Evolutionary conservation across 2,329 filamentous ascomycete species (phyloP).

Genomic region (Nothophaeocryptopus gaeumannii): DNA sequence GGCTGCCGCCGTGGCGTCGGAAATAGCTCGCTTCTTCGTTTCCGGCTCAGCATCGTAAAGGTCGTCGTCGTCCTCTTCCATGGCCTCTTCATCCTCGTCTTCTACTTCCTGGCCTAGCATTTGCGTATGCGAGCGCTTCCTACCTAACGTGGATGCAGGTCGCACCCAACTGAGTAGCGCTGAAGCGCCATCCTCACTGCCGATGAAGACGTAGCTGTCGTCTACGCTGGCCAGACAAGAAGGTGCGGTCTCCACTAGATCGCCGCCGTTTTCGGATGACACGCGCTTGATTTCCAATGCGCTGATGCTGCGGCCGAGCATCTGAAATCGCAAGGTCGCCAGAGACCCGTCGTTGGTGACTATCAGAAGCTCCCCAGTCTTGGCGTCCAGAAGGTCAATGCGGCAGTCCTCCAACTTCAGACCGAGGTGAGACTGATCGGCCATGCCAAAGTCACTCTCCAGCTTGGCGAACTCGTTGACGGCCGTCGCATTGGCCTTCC

Average conservation of each 20-base stretch:
- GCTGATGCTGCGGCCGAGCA: slow-evolving; percentile 89
- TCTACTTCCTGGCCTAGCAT: slow-evolving; percentile 52
- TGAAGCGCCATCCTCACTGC: slow-evolving; percentile 80
- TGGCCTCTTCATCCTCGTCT: slow-evolving; percentile 54
- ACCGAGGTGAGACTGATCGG: slow-evolving; percentile 77
- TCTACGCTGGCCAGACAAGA: slow-evolving; percentile 69
- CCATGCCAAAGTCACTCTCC: slow-evolving; percentile 77
- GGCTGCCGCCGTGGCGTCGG: slow-evolving; percentile 38
- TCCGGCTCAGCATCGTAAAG: slow-evolving; percentile 60
- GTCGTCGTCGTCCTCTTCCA: slow-evolving; percentile 57
- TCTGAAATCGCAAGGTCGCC: slow-evolving; percentile 72
- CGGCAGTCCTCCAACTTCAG: slow-evolving; percentile 78
- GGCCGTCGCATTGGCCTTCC: slow-evolving; percentile 86
- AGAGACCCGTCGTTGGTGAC: slow-evolving; percentile 73
- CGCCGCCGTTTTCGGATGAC: slow-evolving; percentile 60
- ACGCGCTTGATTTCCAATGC: slow-evolving; percentile 73
- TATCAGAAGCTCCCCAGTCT: slow-evolving; percentile 80
- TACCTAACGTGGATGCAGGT: slow-evolving; percentile 59
- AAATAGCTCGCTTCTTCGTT: slow-evolving; percentile 38
- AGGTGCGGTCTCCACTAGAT: slow-evolving; percentile 58
- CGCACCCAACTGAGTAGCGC: slow-evolving; percentile 75
- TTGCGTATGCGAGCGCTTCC: slow-evolving; percentile 63
- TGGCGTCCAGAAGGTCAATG: slow-evolving; percentile 71
- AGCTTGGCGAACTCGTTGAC: slow-evolving; percentile 87
- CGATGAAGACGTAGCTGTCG: slow-evolving; percentile 72